Evolutionary conservation across 176 grass and related monocot species (phyloP).

Genomic region (Saccharum spontaneum): DNA sequence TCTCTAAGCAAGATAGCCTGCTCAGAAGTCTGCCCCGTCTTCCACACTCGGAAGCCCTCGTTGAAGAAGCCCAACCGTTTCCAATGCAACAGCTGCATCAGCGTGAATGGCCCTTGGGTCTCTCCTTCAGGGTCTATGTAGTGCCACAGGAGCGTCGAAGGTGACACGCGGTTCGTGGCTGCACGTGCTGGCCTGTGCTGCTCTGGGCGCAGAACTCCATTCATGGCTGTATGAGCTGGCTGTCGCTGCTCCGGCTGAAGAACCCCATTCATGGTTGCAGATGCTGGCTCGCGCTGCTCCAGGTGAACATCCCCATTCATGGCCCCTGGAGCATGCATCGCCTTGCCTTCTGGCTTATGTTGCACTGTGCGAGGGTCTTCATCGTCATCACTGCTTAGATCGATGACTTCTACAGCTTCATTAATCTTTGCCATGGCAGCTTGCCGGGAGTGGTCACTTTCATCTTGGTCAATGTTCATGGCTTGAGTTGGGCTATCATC

Average conservation of each 20-base stretch:
- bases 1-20: slow-evolving; percentile 48
- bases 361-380: slow-evolving; percentile 14
- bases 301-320: neutral
- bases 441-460: slow-evolving; percentile 5
- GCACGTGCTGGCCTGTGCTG: neutral
- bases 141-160: neutral
- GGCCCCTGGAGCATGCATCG: neutral
- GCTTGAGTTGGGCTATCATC: slow-evolving; percentile 20
- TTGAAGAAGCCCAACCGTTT: slow-evolving; percentile 43
- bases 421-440: neutral
- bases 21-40: slow-evolving; percentile 22
- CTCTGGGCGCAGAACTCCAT: neutral
- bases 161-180: neutral
- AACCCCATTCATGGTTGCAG: neutral
- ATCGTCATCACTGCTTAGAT: slow-evolving; percentile 41
- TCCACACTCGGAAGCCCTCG: slow-evolving; percentile 65
- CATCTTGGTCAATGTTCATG: slow-evolving; percentile 30
- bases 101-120: slow-evolving; percentile 46
- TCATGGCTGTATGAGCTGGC: neutral
- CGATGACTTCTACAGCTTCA: neutral
- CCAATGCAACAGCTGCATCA: slow-evolving; percentile 35
- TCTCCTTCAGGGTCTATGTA: slow-evolving; percentile 51
- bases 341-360: neutral
- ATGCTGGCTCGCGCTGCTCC: neutral
- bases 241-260: neutral